Base-by-base conservation (phyloP, 352 stramenopile species). In the Blastocystis sp. region DNA sequence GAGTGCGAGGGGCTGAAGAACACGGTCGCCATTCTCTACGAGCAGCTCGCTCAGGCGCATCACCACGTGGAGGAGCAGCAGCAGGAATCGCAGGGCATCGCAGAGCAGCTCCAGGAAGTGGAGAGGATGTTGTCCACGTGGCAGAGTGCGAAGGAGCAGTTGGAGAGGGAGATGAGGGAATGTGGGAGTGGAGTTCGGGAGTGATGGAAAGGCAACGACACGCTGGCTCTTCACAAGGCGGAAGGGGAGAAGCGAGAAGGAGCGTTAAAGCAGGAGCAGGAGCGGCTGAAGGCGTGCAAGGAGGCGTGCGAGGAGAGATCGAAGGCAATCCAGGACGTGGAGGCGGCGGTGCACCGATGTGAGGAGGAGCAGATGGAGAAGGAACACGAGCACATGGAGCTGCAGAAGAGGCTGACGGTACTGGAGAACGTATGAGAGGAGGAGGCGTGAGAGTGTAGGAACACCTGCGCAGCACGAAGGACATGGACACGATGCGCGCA, bases 1-100 rank as follows among this genome's bases (percentile, higher is more conserved):
- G 74, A 84, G 57, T 84, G 74, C 28, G 74, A 84, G 34, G 60
- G 74, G 21, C 74, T 84, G 7, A 62, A 69, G 42, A 63, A 84
- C 48, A 84, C 74, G 14, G 66, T 69, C 24, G 10, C 57, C 42
- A 84, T 84, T 54, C 52, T 69, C 43, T 43, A 66, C 24, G 34
- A 38, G 40, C 74, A 84, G 28, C 57, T 84, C 1, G 17, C 19
- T 7, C 40, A 68, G n/a, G 42, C 43, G 21, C 24, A 54, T 24
- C 6, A 21, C 14, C 34, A n/a, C 24, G 60, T 69, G 38, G 14
- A 62, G 6, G 40, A 42, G 34, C 54, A 84, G 42, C 74, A 70
- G 21, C 17, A 45, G 34, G 24, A 68, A 45, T 43, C 19, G 9
- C 54, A 68, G n/a, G 21, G 10, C 17, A 66, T 84, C 17, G 11